Evolutionary conservation across 345 rosid species (phyloP), one percentile per base, ranked within the genome.

Genomic region (Euphorbia tirucalli): DNA sequence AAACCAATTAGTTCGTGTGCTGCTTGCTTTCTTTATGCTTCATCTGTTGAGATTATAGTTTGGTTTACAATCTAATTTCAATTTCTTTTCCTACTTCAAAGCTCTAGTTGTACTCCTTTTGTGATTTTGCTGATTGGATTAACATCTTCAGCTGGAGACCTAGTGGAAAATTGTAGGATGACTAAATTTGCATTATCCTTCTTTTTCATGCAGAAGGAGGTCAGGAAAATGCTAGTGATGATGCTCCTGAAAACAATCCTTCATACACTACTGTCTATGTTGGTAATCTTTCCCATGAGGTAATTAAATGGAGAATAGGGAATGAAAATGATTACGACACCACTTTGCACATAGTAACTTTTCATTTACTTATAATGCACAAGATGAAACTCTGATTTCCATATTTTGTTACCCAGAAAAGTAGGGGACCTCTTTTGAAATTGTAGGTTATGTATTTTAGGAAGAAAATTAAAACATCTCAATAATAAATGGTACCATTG

Each of bases 181-280:
- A 62, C 52, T 50, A 14, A 61, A 44, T 21, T 55, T 37, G 27
- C 21, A 69, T 30, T 27, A 22, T 59, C 35, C 49, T 24, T 60
- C 60, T 61, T 48, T 25, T 10, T 44, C 15, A 5, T 65, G 69
- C 39, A 65, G 69, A 62, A 69, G 85, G 74, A 67, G 82, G 74
- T 52, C 82, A 79, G 68, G 83, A 82, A 71, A 68, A 49, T 64
- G 48, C 70, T 22, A 77, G 60, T 27, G 84, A 80, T 3, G 85
- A 84, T 32, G 79, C 85, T 54, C 82, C 84, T 4, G 87, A 84
- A 77, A 84, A 66, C 62, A 84, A 80, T 61, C 55, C 78, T 30
- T 80, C 80, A 50, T 84, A 84, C 75, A 84, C 87, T 15, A 84
- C 87, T 70, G 87, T 84, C 46, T 84, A 82, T 48, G 87, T 84